Base-by-base conservation (phyloP, 495 filamentous ascomycete species). In the Penicillium antarcticum region DNA sequence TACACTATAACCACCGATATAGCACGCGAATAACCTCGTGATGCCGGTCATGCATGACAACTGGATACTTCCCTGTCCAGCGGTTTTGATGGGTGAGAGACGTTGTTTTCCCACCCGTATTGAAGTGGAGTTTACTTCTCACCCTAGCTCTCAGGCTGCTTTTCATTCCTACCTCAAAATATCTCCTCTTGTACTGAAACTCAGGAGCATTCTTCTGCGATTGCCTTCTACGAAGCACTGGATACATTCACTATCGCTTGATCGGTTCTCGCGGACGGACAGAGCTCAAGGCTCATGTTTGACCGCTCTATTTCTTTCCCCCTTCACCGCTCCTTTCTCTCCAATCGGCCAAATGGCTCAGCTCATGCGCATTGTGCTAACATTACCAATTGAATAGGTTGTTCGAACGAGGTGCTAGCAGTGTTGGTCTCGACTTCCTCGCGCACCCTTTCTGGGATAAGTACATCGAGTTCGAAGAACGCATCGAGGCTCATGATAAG, bases 361-460 rank as follows among this genome's bases (percentile, higher is more conserved):
- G 2, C 9, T 8, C 50, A 21, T 44, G 32, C 38, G 8, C 26
- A 17, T 18, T 36, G 37, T 63, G 56, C 76, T 81, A 47, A 80
- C 66, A 16, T 49, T 8, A 31, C 32, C 10, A 39, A 45, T 12
- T 23, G 37, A 38, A 31, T 67, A 98, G 95, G 46, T 81, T 99
- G 5, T 99, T 96, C 62, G 95, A 97, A 69, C 87, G 95, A 60
- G 94, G 85, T 44, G 92, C 91, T 13, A 80, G 76, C 36, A 83
- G 80, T 58, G 91, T 96, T 16, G 94, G 95, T 13, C 79, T 97
- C 26, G 94, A 99, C 69, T 99, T 96, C 66, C 79, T 95, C 8
- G 84, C 91, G 4, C 91, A 97, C 63, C 91, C 90, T 0, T 97
- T 99, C 76, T 99, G 94, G 94, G 95, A 97, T 62, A 97, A 96